These are phyloP conservation scores for Colletotrichum somersetense DNA, from an alignment of 2,329 filamentous ascomycete species.

Conservation along the genomic window DNA sequence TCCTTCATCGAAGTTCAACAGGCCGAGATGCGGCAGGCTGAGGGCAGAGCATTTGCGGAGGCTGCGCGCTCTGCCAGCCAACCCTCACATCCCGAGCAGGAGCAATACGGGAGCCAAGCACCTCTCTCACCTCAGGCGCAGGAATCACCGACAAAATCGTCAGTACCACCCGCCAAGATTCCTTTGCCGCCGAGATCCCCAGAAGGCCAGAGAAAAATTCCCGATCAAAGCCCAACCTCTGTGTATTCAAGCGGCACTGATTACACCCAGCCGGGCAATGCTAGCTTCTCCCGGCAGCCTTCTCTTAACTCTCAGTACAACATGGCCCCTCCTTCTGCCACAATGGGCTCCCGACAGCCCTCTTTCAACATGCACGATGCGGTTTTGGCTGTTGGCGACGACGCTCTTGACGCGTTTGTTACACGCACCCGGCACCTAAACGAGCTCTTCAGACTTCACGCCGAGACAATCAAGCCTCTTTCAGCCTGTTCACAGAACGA, in stretches of 20 bases:
- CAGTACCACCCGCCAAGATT: slow-evolving; percentile 43
- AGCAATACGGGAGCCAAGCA: slow-evolving; percentile 42
- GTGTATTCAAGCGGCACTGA: slow-evolving; percentile 43
- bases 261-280: slow-evolving; percentile 29
- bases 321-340: slow-evolving; percentile 46
- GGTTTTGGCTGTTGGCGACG: slow-evolving; percentile 65
- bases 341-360: slow-evolving; percentile 46
- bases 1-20: slow-evolving; percentile 71
- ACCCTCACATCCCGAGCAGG: slow-evolving; percentile 49
- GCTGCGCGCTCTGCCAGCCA: slow-evolving; percentile 54
- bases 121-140: slow-evolving; percentile 48
- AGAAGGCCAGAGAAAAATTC: slow-evolving; percentile 43
- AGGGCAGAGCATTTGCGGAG: slow-evolving; percentile 69
- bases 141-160: slow-evolving; percentile 35
- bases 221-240: slow-evolving; percentile 58
- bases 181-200: slow-evolving; percentile 42
- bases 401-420: slow-evolving; percentile 78
- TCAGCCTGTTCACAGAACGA: slow-evolving; percentile 73
- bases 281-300: slow-evolving; percentile 40
- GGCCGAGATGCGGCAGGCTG: slow-evolving; percentile 71
- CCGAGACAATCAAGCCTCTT: slow-evolving; percentile 78
- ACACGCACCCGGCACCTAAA: slow-evolving; percentile 79
- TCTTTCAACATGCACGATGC: slow-evolving; percentile 59
- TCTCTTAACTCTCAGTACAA: slow-evolving; percentile 39
- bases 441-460: slow-evolving; percentile 81